Conservation (phyloP, 164 flowering plant genomes). For the Nelumbo lutea region DNA sequence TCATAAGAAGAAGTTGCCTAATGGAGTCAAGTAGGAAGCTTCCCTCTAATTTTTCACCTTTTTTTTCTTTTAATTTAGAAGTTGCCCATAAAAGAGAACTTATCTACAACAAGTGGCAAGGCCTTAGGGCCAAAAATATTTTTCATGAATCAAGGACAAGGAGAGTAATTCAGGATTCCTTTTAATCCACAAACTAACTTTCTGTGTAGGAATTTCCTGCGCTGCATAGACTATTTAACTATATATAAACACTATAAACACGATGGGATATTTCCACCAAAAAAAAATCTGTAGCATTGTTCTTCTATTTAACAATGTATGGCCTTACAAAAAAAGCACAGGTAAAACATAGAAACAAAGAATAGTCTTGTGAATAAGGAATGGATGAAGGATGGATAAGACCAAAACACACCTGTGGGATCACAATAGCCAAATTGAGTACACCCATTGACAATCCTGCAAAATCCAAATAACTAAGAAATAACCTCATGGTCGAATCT, state of each 20-base stretch:
- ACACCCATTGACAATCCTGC: conserved; percentile 97
- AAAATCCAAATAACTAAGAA: conserved; percentile 17
- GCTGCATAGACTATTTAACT: not conserved
- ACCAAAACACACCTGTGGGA: conserved; percentile 74
- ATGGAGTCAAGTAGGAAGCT: no score
- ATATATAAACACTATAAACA: not conserved
- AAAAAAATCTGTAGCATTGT: not conserved
- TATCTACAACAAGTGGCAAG: no score
- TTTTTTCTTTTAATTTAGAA: no score
- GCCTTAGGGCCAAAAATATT: no score
- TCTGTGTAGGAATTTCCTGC: not conserved
- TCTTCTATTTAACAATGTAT: not conserved
- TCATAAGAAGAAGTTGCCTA: no score
- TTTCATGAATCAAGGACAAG: no score
- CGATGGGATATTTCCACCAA: not conserved
- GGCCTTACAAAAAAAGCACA: not conserved
- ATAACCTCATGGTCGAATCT: conserved; percentile 2
- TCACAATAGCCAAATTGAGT: conserved; percentile 80
- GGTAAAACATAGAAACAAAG: not conserved
- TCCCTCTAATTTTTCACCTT: no score
- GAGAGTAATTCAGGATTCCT: no score
- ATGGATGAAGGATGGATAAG: not conserved
- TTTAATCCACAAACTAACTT: not conserved
- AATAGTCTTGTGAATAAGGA: not conserved
- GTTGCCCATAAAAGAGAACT: no score